Conservation (phyloP, 306 rosid genomes). For the Adenanthera pavonina region DNA sequence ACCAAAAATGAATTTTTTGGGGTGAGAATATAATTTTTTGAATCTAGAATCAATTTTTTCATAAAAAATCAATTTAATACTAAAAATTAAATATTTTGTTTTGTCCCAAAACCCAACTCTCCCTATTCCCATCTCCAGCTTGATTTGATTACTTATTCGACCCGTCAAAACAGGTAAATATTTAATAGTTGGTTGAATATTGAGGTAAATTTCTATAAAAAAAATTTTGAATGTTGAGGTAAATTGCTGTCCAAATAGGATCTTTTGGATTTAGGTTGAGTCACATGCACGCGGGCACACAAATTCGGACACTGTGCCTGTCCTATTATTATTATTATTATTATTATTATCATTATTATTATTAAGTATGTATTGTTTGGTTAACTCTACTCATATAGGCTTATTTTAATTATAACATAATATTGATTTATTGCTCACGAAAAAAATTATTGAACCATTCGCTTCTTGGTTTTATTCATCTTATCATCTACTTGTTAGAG, state of each 20-base stretch:
- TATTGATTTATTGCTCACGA: neutral
- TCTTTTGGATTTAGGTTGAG: neutral
- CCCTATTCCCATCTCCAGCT: no score
- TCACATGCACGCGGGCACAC: neutral
- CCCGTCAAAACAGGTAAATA: neutral
- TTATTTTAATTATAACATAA: neutral
- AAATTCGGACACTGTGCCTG: neutral
- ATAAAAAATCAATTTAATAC: no score
- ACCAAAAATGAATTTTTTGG: no score
- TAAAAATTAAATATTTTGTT: no score
- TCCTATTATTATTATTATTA: neutral
- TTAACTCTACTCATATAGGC: neutral
- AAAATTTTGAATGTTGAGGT: neutral
- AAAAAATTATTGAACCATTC: neutral
- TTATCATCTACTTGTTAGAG: no score
- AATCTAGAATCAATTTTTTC: no score
- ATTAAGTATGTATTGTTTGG: neutral
- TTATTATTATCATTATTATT: neutral
- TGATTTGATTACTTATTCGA: no score
- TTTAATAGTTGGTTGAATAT: neutral
- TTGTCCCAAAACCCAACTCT: no score
- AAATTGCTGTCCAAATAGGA: no score
- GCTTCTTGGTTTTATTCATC: neutral
- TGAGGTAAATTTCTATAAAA: neutral
- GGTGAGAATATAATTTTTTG: no score